A percentile compares a stretch with the other conserved stretches of the same genome.
Evolutionary conservation across 257 asterid species (phyloP).

Genomic region (Ballota nigra): DNA sequence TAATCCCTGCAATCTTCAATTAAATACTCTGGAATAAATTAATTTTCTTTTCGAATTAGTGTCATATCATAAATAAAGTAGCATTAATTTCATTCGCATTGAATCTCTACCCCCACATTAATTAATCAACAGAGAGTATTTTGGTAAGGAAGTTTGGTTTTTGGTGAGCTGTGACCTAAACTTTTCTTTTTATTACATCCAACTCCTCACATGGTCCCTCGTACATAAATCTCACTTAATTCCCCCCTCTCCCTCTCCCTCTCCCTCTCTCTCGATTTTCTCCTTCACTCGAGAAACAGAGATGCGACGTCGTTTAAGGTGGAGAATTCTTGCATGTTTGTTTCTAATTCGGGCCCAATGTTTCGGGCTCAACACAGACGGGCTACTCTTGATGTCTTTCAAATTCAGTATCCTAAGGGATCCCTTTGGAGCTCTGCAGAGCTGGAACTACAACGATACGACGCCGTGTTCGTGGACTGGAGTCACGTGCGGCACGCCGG

Average conservation of each 20-base stretch:
- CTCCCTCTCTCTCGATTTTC: not conserved
- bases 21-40: slow-evolving; percentile 7
- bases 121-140: slow-evolving; percentile 43
- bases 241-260: not conserved
- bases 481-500: slow-evolving; percentile 57
- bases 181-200: not conserved
- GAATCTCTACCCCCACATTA: slow-evolving; percentile 22
- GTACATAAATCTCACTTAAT: slow-evolving; percentile 49
- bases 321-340: slow-evolving; percentile 34
- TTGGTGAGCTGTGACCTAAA: slow-evolving; percentile 56
- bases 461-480: slow-evolving; percentile 94
- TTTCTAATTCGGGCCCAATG: slow-evolving; percentile 34
- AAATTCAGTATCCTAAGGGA: slow-evolving; percentile 55
- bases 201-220: slow-evolving; percentile 48
- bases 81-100: slow-evolving; percentile 20
- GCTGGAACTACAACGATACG: slow-evolving; percentile 51
- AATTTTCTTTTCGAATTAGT: slow-evolving; percentile 5
- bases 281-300: slow-evolving; percentile 22
- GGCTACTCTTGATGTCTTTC: slow-evolving; percentile 64
- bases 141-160: slow-evolving; percentile 50
- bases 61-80: not conserved
- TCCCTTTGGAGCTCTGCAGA: slow-evolving; percentile 50
- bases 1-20: slow-evolving; percentile 19
- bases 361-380: slow-evolving; percentile 66
- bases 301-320: slow-evolving; percentile 48